A percentile compares a stretch with the other conserved stretches of the same genome.
phyloP scores from a whole-genome alignment of 139 green algal species.

The Tetradesmus obliquus region DNA sequence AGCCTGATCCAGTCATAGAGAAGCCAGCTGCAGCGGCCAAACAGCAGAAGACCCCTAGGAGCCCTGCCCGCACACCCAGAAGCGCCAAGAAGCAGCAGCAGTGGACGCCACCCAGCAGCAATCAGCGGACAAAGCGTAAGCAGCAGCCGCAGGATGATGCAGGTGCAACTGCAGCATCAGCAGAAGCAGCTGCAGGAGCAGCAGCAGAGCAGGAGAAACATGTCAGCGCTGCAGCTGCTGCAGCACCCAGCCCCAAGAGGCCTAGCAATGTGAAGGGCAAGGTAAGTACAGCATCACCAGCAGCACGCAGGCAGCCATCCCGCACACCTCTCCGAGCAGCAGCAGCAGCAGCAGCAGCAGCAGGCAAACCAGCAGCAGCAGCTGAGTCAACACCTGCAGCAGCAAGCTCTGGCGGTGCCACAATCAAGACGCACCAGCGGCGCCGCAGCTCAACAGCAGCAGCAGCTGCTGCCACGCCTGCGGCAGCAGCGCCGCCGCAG shows the following conservation, averaged over 20 bases:
- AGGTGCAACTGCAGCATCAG: not conserved
- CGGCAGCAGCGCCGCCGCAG: not conserved
- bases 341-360: not conserved
- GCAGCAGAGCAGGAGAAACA: not conserved
- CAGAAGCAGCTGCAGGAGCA: not conserved
- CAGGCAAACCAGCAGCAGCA: not conserved
- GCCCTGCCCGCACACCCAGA: not conserved
- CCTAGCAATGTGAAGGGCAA: not conserved
- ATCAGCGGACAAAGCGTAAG: not conserved
- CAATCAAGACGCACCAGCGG: not conserved
- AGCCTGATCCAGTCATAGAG: not conserved
- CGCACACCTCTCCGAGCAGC: not conserved
- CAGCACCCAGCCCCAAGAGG: not conserved
- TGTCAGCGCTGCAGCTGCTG: not conserved
- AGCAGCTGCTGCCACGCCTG: not conserved
- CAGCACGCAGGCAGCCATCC: not conserved
- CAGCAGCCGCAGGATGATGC: not conserved
- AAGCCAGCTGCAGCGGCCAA: not conserved
- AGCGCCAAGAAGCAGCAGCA: not conserved
- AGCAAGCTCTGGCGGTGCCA: not conserved
- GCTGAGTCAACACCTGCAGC: not conserved
- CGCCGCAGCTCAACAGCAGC: not conserved
- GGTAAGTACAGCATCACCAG: not conserved
- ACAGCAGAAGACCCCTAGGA: not conserved
- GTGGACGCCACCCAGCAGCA: not conserved